phyloP scores from a whole-genome alignment of 345 rosid genomes.

The Moricandia moricandioides region DNA sequence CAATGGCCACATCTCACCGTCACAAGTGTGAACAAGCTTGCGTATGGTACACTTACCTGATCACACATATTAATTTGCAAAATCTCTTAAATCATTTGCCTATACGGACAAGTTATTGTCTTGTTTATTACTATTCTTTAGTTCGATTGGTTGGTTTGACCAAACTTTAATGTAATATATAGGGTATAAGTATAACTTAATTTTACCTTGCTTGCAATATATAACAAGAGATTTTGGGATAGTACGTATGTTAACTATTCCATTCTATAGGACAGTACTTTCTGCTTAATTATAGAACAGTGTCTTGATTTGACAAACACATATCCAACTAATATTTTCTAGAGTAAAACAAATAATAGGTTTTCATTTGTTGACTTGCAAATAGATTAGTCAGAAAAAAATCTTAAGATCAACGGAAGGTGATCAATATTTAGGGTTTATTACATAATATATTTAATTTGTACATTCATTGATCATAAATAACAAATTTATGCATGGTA shows the following conservation, averaged over 20 bases:
- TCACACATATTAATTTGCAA: conserved; percentile 2
- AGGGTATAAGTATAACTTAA: not conserved
- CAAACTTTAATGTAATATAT: not conserved
- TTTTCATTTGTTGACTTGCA: not conserved
- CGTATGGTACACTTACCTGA: conserved; percentile 91
- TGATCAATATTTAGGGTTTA: not conserved
- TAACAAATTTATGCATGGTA: not conserved
- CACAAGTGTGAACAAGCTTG: conserved; percentile 62
- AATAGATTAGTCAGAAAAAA: not conserved
- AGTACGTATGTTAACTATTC: not conserved
- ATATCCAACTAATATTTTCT: not conserved
- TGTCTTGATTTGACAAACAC: conserved; percentile 3
- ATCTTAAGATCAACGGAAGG: not conserved
- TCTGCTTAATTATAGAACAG: not conserved
- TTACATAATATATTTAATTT: not conserved
- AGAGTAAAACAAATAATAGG: conserved; percentile 1
- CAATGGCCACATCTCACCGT: conserved; percentile 98
- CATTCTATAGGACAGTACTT: not conserved
- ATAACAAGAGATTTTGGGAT: not conserved
- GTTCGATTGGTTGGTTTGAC: not conserved
- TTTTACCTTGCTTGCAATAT: not conserved
- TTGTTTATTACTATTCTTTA: not conserved
- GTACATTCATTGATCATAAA: not conserved
- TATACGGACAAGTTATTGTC: not conserved
- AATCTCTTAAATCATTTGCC: not conserved